A percentile compares a stretch with the other conserved stretches of the same genome.
Conservation (phyloP, 306 rosid genomes). For the Castanospermum australe region DNA sequence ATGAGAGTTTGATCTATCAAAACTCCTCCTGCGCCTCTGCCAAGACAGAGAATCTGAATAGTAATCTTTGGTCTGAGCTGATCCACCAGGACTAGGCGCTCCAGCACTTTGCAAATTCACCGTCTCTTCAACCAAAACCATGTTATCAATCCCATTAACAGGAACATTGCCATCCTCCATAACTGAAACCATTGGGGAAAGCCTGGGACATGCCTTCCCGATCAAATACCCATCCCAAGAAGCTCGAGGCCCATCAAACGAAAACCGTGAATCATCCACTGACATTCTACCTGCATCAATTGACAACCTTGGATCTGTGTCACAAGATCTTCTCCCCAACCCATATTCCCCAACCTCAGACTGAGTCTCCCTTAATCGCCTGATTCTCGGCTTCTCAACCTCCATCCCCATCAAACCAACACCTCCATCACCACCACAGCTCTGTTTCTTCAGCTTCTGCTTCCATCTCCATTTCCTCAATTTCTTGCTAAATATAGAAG, state of each 20-base stretch:
- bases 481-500: constrained; percentile 53
- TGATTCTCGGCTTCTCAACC: constrained; percentile 26
- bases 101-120: constrained; percentile 15
- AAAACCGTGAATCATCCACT: constrained; percentile 45
- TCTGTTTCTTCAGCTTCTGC: constrained; percentile 42
- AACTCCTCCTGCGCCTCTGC: constrained; percentile 53
- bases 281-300: constrained; percentile 64
- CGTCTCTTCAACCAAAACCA: constrained; percentile 11
- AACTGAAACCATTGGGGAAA: constrained; percentile 58
- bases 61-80: constrained; percentile 63
- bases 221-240: constrained; percentile 77
- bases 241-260: constrained; percentile 65
- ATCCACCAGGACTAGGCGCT: constrained; percentile 59
- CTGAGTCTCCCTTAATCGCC: constrained; percentile 59
- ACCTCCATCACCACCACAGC: neutral
- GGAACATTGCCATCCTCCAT: constrained; percentile 45
- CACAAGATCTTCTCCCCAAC: constrained; percentile 74
- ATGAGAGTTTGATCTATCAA: constrained; percentile 53
- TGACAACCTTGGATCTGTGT: constrained; percentile 69
- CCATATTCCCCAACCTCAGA: constrained; percentile 71
- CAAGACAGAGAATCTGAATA: constrained; percentile 39
- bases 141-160: constrained; percentile 16
- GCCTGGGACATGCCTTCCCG: constrained; percentile 52
- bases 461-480: constrained; percentile 68
- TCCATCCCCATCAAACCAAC: constrained; percentile 16